Base-by-base conservation (phyloP, 768 basidiomycete genomes). In the Boletales sp. region DNA sequence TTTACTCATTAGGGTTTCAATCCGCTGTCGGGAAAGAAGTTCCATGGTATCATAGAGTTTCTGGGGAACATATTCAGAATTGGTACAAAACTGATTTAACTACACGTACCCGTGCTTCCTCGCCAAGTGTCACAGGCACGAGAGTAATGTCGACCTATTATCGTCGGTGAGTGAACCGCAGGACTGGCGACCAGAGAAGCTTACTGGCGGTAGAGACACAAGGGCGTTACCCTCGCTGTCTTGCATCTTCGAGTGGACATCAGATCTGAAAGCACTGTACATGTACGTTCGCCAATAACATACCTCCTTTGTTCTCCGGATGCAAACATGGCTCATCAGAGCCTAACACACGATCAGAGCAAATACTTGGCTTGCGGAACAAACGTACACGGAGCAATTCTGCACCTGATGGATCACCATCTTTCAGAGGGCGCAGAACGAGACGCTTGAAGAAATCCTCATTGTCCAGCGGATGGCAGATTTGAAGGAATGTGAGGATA, bases 381-480 rank as follows among this genome's bases (percentile, higher is more conserved):
- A 38, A 41, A 68, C 75, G 46, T 62, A 89, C 90, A 50, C 82
- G 76, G 34, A 94, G 69, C 32, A 94, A 64, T 63, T 87, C 83
- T 33, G 77, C 82, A 15, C 91, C 91, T 32, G 74, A 57, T 0
- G 85, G 74, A 46, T 83, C 75, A 6, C 84, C 90, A 31, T 82
- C 68, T 56, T 86, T 86, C 48, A 94, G 64, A 2, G 92, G 92
- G 8, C 92, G 82, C 34, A 92, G 68, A 14, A 96, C 73, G 15
- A 92, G 72, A 11, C 87, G 72, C 58, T 86, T 89, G 75, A 83
- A 95, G 59, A 87, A 86, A 49, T 90, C 86, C 45, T 86, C 83
- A 10, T 90, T 78, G 63, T 94, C 89, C 7, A 96, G 70, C 0
- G 94, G 94, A 34, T 72, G 77, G 62, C 94, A 96, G n/a, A 95